phyloP scores from a whole-genome alignment of 2,329 filamentous ascomycete genomes.

The Cryphonectria radicalis region DNA sequence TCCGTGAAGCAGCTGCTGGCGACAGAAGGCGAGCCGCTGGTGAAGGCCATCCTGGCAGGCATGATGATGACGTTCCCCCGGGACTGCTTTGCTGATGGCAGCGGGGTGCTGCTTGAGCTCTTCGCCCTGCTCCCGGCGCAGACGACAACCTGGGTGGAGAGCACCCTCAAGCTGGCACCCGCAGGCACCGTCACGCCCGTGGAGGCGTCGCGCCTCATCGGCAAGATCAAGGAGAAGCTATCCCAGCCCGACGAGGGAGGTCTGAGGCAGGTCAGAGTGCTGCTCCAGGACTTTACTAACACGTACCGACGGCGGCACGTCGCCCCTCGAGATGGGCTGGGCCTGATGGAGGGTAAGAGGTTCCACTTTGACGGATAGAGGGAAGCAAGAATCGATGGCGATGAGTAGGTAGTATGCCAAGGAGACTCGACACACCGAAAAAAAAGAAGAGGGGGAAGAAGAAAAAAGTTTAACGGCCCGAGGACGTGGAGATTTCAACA shows the following conservation, averaged over 20 bases:
- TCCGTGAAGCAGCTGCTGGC: conserved; percentile 74
- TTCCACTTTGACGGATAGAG: conserved; percentile 76
- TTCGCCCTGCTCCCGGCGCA: conserved; percentile 85
- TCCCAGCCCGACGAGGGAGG: conserved; percentile 63
- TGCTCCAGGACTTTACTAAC: conserved; percentile 96
- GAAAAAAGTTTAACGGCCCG: neutral
- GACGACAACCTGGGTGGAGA: conserved; percentile 80
- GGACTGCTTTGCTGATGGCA: conserved; percentile 94
- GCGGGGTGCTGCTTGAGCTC: conserved; percentile 84
- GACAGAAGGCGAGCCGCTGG: conserved; percentile 74
- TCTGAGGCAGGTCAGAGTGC: conserved; percentile 76
- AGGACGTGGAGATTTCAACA: neutral
- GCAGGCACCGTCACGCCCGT: conserved; percentile 76
- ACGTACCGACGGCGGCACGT: conserved; percentile 92
- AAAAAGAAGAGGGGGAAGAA: too few species aligned
- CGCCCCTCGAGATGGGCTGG: conserved; percentile 89
- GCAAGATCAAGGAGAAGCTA: conserved; percentile 79
- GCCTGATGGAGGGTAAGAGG: conserved; percentile 80
- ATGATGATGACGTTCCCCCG: conserved; percentile 99
- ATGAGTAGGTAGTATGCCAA: neutral
- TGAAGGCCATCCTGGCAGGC: conserved; percentile 89
- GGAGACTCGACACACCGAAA: neutral
- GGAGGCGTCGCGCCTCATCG: conserved; percentile 81
- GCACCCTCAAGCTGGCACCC: conserved; percentile 83
- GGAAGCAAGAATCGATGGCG: neutral